Evolutionary conservation across 768 basidiomycete species (phyloP).

Genomic region (Dentipellis fragilis): DNA sequence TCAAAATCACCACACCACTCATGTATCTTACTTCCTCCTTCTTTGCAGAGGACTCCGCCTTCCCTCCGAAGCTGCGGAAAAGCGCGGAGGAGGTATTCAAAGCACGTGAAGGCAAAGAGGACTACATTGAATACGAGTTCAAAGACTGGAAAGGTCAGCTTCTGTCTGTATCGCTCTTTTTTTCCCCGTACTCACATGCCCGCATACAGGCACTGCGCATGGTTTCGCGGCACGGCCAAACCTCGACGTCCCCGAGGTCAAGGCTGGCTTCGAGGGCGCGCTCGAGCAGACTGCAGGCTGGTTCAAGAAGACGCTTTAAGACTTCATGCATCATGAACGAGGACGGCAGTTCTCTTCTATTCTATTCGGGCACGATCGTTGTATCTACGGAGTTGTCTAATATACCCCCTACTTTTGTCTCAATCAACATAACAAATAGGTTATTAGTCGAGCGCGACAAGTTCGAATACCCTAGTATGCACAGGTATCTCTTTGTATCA

Average conservation of each 20-base stretch:
- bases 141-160: constrained; percentile 24
- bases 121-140: constrained; percentile 26
- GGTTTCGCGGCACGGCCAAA: constrained; percentile 41
- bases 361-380: neutral
- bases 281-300: constrained; percentile 31
- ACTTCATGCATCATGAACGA: neutral
- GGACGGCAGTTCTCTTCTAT: no score
- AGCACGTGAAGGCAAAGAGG: constrained; percentile 19
- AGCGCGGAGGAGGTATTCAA: constrained; percentile 22
- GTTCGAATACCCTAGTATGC: no score
- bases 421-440: no score
- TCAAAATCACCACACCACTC: neutral
- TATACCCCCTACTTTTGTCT: no score
- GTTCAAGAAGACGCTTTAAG: constrained; percentile 30
- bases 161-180: neutral
- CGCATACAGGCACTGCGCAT: constrained; percentile 31
- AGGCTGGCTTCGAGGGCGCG: constrained; percentile 33
- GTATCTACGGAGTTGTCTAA: neutral
- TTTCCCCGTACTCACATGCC: constrained; percentile 2
- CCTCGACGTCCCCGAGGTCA: constrained; percentile 29
- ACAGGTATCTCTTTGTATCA: constrained; percentile 37
- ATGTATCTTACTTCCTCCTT: neutral
- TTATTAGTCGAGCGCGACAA: no score
- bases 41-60: constrained; percentile 23
- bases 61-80: constrained; percentile 18